Evolutionary conservation across 257 asterid genomes (phyloP), one percentile per base, ranked within the genome.

Genomic region (Asclepias syriaca): DNA sequence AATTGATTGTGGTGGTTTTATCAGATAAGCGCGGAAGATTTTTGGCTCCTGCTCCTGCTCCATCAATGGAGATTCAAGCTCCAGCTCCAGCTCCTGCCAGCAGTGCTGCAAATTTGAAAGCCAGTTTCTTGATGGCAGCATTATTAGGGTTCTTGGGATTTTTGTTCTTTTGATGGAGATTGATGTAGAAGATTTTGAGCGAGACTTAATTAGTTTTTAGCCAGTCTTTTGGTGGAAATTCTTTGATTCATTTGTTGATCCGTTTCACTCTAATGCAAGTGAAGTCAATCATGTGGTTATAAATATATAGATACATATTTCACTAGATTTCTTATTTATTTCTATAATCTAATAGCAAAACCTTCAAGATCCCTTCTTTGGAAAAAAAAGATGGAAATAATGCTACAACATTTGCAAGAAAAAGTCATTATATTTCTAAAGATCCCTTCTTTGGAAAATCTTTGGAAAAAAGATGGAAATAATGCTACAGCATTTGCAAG

Each of bases 11-110:
- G 10, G 92, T 93, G 72, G 92, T 90, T 4, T 67, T 93, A 8
- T 86, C 98, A 8, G 89, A 80, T 71, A 88, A 29, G 78, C 90
- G 78, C n/a, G 73, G 73, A 75, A 74, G 48, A 51, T 57, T 66
- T 12, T 56, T 79, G 56, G 77, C 93, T 55, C 96, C 96, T 18
- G 90, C 96, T 9, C 88, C 89, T 61, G 81, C 98, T 11, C 93
- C 95, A 11, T 79, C 74, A n/a, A 83, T 13, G 55, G 55, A 79
- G 46, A 61, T 21, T 51, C 87, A 84, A 16, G 86, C 80, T 66
- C 84, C 86, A 1, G 84, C 88, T 15, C 14, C 76, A 13, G 89
- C 97, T 4, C 91, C 87, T 2, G 66, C 85, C 19, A 86, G 95
- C 21, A 75, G 80, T 24, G 87, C 82, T 39, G 74, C 72, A 50